Evolutionary conservation across 345 rosid genomes (phyloP), one percentile per base, ranked within the genome.

Genomic region (Gynandropsis gynandra): DNA sequence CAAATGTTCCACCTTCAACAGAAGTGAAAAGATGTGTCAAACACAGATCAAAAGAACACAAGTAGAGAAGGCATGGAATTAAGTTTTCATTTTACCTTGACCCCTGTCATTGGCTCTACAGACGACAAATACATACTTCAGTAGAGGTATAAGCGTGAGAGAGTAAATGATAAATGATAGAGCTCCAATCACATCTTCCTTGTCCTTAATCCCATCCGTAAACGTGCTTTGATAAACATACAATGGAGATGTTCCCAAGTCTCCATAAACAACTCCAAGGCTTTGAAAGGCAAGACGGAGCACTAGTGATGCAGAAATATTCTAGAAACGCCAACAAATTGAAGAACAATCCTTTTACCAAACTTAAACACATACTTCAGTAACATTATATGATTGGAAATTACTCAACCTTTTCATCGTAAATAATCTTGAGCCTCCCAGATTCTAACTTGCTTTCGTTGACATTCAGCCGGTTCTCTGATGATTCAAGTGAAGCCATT

Each of bases 1-100:
- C 90, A 66, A 82, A 77, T 14, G 86, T 77, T 48, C 86, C 83
- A 47, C 90, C 90, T 83, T 76, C 80, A 71, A 39, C 12, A 58
- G 29, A 24, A 24, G n/a, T 12, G 17, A 9, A 16, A n/a, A 17
- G 20, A 15, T 4, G 27, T 20, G 7, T 9, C 45, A 14, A 8
- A 5, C 29, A 24, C 29, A 24, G 5, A 41, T 8, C 16, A 7
- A 6, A 10, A 41, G 16, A 41, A 8, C 8, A 7, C 2, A 16
- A 43, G 10, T 3, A 43, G 16, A 3, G 16, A 43, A 11, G 19
- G 19, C 12, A 43, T 9, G 9, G 19, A 2, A 8, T 17, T 5
- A 35, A 38, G 10, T 24, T 40, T 16, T 8, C 21, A 21, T n/a
- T 33, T 35, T 58, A 78, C 84, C 87, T 83, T 83, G 87, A 12